Conservation (phyloP, 257 asterid species). For the Solanum arcanum region DNA sequence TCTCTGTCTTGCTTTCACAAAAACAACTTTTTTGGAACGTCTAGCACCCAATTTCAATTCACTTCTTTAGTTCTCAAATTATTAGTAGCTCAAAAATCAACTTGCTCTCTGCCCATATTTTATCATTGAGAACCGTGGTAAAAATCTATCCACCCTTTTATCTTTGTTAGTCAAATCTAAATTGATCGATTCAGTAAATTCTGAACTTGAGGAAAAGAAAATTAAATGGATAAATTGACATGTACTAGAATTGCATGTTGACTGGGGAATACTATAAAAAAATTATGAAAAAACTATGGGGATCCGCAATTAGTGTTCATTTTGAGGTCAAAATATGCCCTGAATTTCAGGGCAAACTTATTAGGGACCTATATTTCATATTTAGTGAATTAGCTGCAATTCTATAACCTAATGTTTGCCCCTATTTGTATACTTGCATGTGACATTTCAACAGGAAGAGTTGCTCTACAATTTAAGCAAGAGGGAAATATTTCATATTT, state of each 20-base stretch:
- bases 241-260: neutral
- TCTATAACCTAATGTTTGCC: neutral
- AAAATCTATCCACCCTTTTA: neutral
- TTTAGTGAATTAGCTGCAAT: neutral
- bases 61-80: neutral
- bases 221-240: neutral
- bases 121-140: neutral
- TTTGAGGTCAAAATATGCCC: slow-evolving; percentile 10
- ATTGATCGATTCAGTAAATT: neutral
- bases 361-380: neutral
- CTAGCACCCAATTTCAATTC: slow-evolving; percentile 9
- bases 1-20: slow-evolving; percentile 31
- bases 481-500: neutral
- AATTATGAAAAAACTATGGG: neutral
- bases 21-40: slow-evolving; percentile 20
- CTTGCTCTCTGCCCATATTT: neutral
- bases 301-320: neutral
- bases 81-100: slow-evolving; percentile 8
- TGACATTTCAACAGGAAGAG: neutral
- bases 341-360: slow-evolving; percentile 3
- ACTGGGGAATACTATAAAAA: neutral
- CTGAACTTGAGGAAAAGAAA: neutral
- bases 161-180: neutral
- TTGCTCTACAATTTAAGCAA: neutral
- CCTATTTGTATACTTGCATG: neutral